Percentiles rank a stretch among this genome's conserved stretches.
Evolutionary conservation across 1,284 basidiomycete species (phyloP).

Genomic region (Agroathelia rolfsii): DNA sequence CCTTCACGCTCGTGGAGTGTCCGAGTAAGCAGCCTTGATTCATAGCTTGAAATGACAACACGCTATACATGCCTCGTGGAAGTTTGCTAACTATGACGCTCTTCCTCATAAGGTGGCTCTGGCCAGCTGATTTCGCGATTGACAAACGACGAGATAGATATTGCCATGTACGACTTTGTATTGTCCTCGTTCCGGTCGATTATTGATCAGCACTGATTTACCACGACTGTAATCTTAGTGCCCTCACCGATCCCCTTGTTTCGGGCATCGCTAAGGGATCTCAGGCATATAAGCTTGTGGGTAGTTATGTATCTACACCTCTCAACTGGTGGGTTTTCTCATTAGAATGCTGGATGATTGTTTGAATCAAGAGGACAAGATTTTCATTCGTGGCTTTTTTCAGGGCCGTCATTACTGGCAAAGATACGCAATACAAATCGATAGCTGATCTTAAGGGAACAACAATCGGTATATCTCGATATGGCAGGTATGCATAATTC

Average conservation of each 20-base stretch:
- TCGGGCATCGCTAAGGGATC: slow-evolving; percentile 88
- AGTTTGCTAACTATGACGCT: background rate
- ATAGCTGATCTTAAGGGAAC: slow-evolving; percentile 76
- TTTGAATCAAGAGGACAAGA: background rate
- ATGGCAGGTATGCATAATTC: slow-evolving; percentile 52
- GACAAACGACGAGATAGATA: slow-evolving; percentile 78
- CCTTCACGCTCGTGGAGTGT: slow-evolving; percentile 81
- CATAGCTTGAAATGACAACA: background rate
- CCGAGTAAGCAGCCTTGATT: slow-evolving; percentile 52
- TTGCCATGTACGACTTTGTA: slow-evolving; percentile 60
- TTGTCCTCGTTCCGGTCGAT: slow-evolving; percentile 7
- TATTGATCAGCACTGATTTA: background rate
- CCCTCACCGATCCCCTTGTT: slow-evolving; percentile 89
- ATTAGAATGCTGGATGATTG: background rate
- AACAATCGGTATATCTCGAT: slow-evolving; percentile 82
- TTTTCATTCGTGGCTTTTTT: background rate
- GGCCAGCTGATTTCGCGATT: slow-evolving; percentile 83
- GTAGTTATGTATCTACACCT: slow-evolving; percentile 85
- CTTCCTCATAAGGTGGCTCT: slow-evolving; percentile 57
- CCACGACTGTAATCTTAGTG: slow-evolving; percentile 37
- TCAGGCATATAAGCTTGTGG: slow-evolving; percentile 82
- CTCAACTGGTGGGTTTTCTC: slow-evolving; percentile 60
- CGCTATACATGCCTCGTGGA: background rate
- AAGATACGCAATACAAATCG: slow-evolving; percentile 57
- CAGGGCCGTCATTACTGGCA: slow-evolving; percentile 91